Percentiles rank a stretch among this genome's conserved stretches.
phyloP scores from a whole-genome alignment of 495 filamentous ascomycete genomes.

The Poronia punctata region DNA sequence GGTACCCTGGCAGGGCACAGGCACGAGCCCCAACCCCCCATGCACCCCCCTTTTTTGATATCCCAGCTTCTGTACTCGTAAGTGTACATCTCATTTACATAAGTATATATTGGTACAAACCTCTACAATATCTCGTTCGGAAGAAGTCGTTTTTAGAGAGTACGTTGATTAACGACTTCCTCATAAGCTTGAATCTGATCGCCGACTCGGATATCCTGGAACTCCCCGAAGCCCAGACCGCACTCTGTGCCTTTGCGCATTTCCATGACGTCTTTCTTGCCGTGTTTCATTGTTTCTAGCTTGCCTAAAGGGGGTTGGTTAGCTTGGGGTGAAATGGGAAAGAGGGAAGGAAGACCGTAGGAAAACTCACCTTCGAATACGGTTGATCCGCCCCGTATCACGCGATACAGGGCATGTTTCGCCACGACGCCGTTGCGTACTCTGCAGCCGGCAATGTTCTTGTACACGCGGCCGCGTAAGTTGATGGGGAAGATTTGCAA shows the following conservation, averaged over 20 bases:
- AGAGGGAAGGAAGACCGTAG: not conserved
- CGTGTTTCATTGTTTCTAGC: slow-evolving; percentile 75
- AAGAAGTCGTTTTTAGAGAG: no score
- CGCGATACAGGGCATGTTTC: slow-evolving; percentile 56
- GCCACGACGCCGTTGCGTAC: slow-evolving; percentile 72
- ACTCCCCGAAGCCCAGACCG: slow-evolving; percentile 77
- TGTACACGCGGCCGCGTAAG: slow-evolving; percentile 58
- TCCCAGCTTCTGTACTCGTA: no score
- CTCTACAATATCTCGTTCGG: no score
- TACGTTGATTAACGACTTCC: slow-evolving; percentile 65
- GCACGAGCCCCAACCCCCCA: no score
- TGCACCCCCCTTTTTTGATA: no score
- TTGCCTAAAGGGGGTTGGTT: slow-evolving; percentile 46
- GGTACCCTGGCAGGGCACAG: no score
- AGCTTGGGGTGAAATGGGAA: slow-evolving; percentile 12
- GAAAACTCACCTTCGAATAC: slow-evolving; percentile 70
- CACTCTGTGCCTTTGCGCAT: slow-evolving; percentile 91
- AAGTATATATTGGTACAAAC: no score
- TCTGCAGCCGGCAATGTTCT: slow-evolving; percentile 78
- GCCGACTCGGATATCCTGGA: slow-evolving; percentile 68
- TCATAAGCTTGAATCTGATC: slow-evolving; percentile 86
- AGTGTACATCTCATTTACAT: no score
- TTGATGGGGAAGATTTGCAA: slow-evolving; percentile 77
- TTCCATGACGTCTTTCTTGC: slow-evolving; percentile 82
- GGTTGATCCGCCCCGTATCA: slow-evolving; percentile 57